Evolutionary conservation across 83 land plant species (phyloP), one percentile per base, ranked within the genome.

Genomic region (Larix sibirica): DNA sequence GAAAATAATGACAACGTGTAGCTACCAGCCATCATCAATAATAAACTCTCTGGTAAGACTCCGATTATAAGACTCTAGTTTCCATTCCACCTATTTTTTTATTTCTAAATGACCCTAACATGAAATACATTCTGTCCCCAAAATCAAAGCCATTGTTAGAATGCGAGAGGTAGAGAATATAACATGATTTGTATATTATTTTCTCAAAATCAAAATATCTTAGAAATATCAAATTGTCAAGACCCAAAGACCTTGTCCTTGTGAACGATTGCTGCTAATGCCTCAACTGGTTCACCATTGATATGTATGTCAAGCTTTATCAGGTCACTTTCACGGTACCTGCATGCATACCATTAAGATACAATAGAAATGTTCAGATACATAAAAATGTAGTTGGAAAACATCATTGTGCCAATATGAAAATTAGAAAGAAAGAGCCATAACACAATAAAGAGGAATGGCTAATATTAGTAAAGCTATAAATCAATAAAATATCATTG

Each of bases 191-290:
- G 6, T 69, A 69, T 33, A 33, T 42, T 17, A 69, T 69, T 69
- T 69, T 36, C 2, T 36, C 36, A 20, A 42, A 18, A 71, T 40
- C 50, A 40, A 47, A 42, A 7, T 40, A 42, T 7, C 20, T 42
- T 8, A 71, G 69, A 24, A 61, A 61, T 18, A 7, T 50, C 36
- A 28, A 28, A 12, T 79, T 23, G 33, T 8, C 40, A 47, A 80
- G 20, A 80, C 33, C 6, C 24, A 31, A 38, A 42, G 64, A 94
- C 98, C 99, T 98, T 98, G 85, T 98, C 97, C 83, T 86, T 91
- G 82, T 98, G 99, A 33, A 98, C 98, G 81, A 98, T 98, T 50
- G 98, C 91, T 54, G 99, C 87, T 79, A 98, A 87, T 50, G 99
- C 96, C 28, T 98, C 99, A 40, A 96, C 95, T 64, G 82, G 80